Percentiles rank a stretch among this genome's conserved stretches.
Evolutionary conservation across 1,139 yeast genomes (phyloP).

Genomic region (Diutina scorzettiae): DNA sequence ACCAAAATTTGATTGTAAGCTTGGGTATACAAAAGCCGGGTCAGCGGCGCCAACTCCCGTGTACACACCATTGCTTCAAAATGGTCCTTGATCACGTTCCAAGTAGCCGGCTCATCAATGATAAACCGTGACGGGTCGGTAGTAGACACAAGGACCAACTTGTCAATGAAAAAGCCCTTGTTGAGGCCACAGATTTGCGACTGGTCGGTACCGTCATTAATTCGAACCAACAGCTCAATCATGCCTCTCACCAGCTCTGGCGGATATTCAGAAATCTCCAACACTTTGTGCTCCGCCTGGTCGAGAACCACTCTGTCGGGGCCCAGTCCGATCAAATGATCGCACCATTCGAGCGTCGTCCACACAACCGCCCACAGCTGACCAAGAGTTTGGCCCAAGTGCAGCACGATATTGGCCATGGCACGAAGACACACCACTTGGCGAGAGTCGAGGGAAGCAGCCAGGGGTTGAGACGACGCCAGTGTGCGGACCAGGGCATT

Average conservation of each 20-base stretch:
- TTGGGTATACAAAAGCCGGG: not conserved
- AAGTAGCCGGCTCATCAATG: not conserved
- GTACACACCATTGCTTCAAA: not conserved
- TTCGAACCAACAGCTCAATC: constrained; percentile 2
- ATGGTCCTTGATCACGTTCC: not conserved
- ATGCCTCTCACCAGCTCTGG: constrained; percentile 3
- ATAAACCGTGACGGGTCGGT: not conserved
- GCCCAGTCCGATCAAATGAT: not conserved
- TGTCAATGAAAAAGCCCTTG: not conserved
- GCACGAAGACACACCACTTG: constrained; percentile 4
- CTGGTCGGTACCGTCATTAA: not conserved
- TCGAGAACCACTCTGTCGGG: constrained; percentile 1
- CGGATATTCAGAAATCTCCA: not conserved
- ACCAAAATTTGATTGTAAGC: not conserved
- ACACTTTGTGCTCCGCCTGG: not conserved
- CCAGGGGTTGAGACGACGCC: not conserved
- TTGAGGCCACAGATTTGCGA: not conserved
- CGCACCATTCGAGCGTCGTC: not conserved
- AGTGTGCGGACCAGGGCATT: not conserved
- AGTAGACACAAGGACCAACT: not conserved
- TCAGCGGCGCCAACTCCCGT: not conserved
- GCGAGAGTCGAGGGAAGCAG: not conserved
- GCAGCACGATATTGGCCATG: constrained; percentile 3
- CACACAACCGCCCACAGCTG: constrained; percentile 3
- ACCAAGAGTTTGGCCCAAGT: constrained; percentile 5